These are phyloP conservation scores for Raddia guianensis DNA, from an alignment of 176 grass and related monocot species.

Conservation along the genomic window DNA sequence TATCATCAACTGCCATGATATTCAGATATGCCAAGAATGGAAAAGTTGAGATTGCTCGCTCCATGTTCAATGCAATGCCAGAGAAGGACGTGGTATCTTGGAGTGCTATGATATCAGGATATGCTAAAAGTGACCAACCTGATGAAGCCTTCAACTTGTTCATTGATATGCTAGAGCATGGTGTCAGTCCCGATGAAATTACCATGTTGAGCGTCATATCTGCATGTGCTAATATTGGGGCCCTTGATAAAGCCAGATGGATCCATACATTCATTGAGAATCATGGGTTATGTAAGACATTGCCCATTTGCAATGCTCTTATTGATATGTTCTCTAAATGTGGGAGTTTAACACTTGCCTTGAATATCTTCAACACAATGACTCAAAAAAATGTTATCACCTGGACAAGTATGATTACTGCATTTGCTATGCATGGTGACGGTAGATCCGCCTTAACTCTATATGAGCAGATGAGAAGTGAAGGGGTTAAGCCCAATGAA, in stretches of 20 bases:
- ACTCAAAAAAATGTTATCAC: conserved; percentile 75
- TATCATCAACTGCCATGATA: conserved; percentile 74
- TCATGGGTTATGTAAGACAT: conserved; percentile 45
- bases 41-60: conserved; percentile 57
- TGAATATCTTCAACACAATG: conserved; percentile 67
- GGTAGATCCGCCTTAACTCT: conserved; percentile 59
- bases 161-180: conserved; percentile 58
- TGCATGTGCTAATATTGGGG: conserved; percentile 71
- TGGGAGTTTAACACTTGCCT: conserved; percentile 64
- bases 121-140: conserved; percentile 63
- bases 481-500: conserved; percentile 66
- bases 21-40: conserved; percentile 76
- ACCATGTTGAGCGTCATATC: conserved; percentile 80
- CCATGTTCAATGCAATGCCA: conserved; percentile 76
- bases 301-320: conserved; percentile 78
- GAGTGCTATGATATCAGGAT: conserved; percentile 89
- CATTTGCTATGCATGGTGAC: conserved; percentile 84
- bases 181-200: conserved; percentile 60
- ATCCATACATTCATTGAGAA: conserved; percentile 60
- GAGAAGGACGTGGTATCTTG: conserved; percentile 80
- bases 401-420: conserved; percentile 90
- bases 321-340: conserved; percentile 98
- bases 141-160: conserved; percentile 71
- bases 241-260: conserved; percentile 70
- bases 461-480: conserved; percentile 71